Base-by-base conservation (phyloP, 805 yeast genomes). In the Nakazawaea holstii region DNA sequence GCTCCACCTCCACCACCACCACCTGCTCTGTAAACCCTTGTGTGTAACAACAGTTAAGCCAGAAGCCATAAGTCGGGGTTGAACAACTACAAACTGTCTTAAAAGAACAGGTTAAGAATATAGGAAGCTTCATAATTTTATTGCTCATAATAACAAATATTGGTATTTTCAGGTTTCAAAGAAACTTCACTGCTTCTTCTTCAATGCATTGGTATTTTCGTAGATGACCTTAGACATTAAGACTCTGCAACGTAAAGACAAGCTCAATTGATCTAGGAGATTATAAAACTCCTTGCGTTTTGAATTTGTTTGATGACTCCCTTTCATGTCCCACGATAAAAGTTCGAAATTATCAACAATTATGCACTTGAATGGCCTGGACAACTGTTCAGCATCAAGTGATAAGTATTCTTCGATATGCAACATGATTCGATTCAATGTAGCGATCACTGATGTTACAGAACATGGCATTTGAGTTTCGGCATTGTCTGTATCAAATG, bases 311-410 rank as follows among this genome's bases (percentile, higher is more conserved):
- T 30, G 28, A n/a, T 13, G 20, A n/a, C 24, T 6, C n/a, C 33
- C 36, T n/a, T n/a, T 32, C 38, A 41, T 4, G 8, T 37, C 31
- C 46, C 45, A 46, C 6, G 36, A 36, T 9, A 41, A 30, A n/a
- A 46, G 6, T 5, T 46, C 46, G 2, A 41, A n/a, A 17, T 24
- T 31, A 28, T 46, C 49, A 28, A 46, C 20, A 10, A 46, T 29
- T 5, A 46, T 37, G 35, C 35, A 46, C 9, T 41, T 41, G 27
- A 46, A 35, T 6, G 45, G 45, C 8, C 8, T 14, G 13, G 39
- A 26, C 11, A 35, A 35, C 27, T 42, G 27, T 3, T 35, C 39
- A 15, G 15, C 14, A 6, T 26, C 28, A 3, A 13, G 17, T 11
- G 11, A 15, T 6, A 33, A 7, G 28, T 36, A 36, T 10, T 31